A percentile compares a stretch with the other conserved stretches of the same genome.
Conservation (phyloP, 179 eudicot species). For the Beta lomatogona region DNA sequence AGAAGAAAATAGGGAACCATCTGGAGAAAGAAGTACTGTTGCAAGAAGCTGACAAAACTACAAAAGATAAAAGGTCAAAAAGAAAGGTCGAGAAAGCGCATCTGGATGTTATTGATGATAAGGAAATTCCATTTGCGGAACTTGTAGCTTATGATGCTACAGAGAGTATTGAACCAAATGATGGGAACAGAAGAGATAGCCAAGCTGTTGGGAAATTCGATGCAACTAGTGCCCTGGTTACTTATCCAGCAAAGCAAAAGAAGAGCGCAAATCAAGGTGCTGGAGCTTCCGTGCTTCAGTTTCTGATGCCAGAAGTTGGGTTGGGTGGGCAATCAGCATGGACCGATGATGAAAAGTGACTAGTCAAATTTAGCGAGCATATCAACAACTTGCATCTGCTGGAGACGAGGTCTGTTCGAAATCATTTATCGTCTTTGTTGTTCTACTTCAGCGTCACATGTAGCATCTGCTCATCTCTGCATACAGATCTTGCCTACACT, state of each 20-base stretch:
- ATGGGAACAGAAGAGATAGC: conserved; percentile 19
- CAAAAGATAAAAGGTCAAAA: conserved; percentile 36
- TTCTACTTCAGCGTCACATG: not conserved
- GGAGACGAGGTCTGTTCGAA: not conserved
- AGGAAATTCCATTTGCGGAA: conserved; percentile 60
- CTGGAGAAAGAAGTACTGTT: conserved; percentile 26
- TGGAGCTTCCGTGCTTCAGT: conserved; percentile 39
- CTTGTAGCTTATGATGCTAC: conserved; percentile 38
- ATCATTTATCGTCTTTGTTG: not conserved
- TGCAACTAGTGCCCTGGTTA: conserved; percentile 41
- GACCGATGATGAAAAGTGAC: conserved; percentile 41
- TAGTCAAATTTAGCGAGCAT: not conserved
- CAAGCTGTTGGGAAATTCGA: conserved; percentile 30
- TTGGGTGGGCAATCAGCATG: conserved; percentile 85
- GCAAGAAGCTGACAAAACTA: conserved; percentile 15
- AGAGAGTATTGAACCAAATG: conserved; percentile 21
- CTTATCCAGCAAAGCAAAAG: conserved; percentile 49
- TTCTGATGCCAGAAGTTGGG: conserved; percentile 55
- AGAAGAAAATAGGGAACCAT: conserved; percentile 31
- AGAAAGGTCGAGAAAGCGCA: conserved; percentile 44
- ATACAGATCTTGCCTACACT: not conserved
- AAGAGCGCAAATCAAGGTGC: conserved; percentile 41
- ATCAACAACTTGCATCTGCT: not conserved
- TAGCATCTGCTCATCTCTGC: not conserved
- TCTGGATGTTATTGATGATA: conserved; percentile 57